Evolutionary conservation across 1,284 basidiomycete genomes (phyloP).

Genomic region (Ustilago shanxiensis): DNA sequence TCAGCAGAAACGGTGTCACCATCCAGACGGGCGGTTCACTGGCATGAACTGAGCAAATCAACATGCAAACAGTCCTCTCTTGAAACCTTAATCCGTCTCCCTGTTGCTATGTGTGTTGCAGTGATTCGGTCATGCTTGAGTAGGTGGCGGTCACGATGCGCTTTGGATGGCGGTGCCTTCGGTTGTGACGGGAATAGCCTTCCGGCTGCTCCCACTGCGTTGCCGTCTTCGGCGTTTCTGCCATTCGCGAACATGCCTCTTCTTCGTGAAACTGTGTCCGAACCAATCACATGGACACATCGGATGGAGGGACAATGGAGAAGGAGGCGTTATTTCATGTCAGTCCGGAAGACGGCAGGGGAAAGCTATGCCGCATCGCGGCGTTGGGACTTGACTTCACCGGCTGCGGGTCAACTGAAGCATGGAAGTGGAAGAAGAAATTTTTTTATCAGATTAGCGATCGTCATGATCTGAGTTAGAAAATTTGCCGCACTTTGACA

Average conservation of each 20-base stretch:
- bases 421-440: conserved; percentile 1
- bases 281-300: background rate
- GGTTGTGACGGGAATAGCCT: conserved; percentile 18
- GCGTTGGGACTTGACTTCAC: background rate
- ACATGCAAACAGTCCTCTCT: background rate
- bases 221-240: background rate
- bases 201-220: background rate
- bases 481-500: conserved; percentile 14
- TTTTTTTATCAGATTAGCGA: conserved; percentile 41
- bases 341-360: background rate
- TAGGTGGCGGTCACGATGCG: background rate
- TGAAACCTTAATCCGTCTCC: background rate
- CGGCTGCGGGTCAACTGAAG: too few relatives aligned
- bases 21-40: background rate
- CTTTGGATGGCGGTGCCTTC: background rate
- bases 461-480: conserved; percentile 19
- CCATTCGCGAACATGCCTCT: background rate
- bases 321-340: background rate
- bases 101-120: background rate
- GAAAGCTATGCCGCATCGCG: background rate
- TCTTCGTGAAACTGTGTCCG: too few relatives aligned
- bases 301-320: background rate
- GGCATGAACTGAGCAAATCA: background rate
- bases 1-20: background rate
- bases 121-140: background rate